Evolutionary conservation across 305 asterid genomes (phyloP), one percentile per base, ranked within the genome.

Genomic region (Fraxinus angustifolia): DNA sequence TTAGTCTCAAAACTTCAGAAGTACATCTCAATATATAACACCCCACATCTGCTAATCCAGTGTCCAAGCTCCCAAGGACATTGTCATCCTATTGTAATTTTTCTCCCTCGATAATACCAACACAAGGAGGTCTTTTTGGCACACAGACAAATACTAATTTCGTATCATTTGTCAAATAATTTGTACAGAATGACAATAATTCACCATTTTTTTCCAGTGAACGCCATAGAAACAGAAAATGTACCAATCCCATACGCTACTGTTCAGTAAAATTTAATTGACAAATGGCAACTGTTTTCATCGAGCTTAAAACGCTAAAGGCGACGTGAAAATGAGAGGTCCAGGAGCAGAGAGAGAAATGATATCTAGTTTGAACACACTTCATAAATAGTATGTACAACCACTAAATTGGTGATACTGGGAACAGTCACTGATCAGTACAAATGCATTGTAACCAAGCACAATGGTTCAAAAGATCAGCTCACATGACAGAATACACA

Each of bases 361-460:
- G 81, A 19, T 62, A 62, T 3, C 31, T 8, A 2, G 33, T 26
- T 23, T 23, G 14, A 38, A 38, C 73, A 31, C 28, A 70, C 23
- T 33, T 28, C 33, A 65, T 35, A 78, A 78, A 23, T 65, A 78
- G 71, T 16, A 82, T 85, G 78, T 85, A 85, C 88, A 85, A 76
- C 79, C 67, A 67, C 45, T 75, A 79, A 76, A 53, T 70, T 76
- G 76, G 71, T 62, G 56, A 62, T 62, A 53, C 35, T 17, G 28
- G 79, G 5, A 53, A 33, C 50, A 58, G 48, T 67, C 50, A 78
- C 79, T 60, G 73, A 60, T 82, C 67, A 77, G 74, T 65, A 45
- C 68, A 4, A 6, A 42, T 75, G 40, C 58, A 80, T 28, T 17
- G 67, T 56, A 6, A 36, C 65, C 60, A 77, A 56, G 35, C 81